A percentile compares a stretch with the other conserved stretches of the same genome.
Evolutionary conservation across 148 eudicot species (phyloP).

Genomic region (Cornus controversa): DNA sequence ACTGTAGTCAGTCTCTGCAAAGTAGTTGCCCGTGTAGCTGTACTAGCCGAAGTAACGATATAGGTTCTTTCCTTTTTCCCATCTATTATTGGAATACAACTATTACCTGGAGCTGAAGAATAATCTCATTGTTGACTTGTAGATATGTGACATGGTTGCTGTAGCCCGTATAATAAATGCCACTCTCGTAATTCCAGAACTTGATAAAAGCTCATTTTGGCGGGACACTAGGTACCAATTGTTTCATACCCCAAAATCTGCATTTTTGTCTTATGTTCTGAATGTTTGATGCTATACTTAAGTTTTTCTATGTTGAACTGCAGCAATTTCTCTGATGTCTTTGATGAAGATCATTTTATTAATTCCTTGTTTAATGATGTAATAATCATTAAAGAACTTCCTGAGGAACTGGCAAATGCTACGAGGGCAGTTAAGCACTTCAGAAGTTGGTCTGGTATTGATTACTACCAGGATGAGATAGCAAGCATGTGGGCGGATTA

Average conservation of each 20-base stretch:
- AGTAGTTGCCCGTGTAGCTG: background rate
- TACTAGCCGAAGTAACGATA: background rate
- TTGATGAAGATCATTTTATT: constrained; percentile 85
- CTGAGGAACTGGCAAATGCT: constrained; percentile 57
- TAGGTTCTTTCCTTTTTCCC: background rate
- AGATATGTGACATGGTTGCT: constrained; percentile 99
- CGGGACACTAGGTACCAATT: constrained; percentile 73
- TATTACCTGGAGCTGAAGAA: background rate
- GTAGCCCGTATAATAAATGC: constrained; percentile 92
- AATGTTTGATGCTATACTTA: constrained; percentile 11
- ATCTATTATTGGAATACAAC: background rate
- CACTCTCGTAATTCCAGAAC: constrained; percentile 92
- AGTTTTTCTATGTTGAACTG: constrained; percentile 16
- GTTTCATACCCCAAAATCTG: constrained; percentile 1
- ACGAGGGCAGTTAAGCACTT: constrained; percentile 83
- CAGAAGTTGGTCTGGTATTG: constrained; percentile 89
- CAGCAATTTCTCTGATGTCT: constrained; percentile 93
- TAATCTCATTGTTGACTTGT: constrained; percentile 24
- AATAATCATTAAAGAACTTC: constrained; percentile 62
- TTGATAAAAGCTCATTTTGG: constrained; percentile 99
- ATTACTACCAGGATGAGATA: constrained; percentile 83
- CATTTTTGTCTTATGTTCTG: background rate
- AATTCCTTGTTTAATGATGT: constrained; percentile 76
- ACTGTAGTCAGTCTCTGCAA: background rate
- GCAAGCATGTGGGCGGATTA: constrained; percentile 77